Conservation (phyloP, 1,139 yeast species). For the Candida frijolesensis region DNA sequence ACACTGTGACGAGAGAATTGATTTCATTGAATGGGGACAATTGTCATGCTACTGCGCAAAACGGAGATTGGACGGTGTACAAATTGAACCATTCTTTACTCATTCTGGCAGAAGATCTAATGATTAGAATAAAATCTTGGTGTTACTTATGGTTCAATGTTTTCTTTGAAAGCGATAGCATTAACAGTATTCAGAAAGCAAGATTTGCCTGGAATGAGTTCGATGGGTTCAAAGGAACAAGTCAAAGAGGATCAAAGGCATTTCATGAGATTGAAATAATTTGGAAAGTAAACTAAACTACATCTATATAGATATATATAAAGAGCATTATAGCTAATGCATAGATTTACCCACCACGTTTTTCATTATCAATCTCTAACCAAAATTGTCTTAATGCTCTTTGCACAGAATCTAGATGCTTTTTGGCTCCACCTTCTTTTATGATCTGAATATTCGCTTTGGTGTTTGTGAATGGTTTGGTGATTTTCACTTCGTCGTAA, state of each 20-base stretch:
- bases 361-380: constrained; percentile 50
- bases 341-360: constrained; percentile 58
- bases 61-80: neutral
- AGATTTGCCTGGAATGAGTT: constrained; percentile 53
- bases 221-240: constrained; percentile 73
- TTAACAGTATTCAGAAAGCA: neutral
- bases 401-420: constrained; percentile 49
- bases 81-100: constrained; percentile 1
- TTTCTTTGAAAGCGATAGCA: constrained; percentile 12
- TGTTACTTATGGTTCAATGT: constrained; percentile 18
- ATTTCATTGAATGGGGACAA: constrained; percentile 2
- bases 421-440: constrained; percentile 27
- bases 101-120: constrained; percentile 9
- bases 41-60: neutral
- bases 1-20: constrained; percentile 1
- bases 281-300: constrained; percentile 25
- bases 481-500: constrained; percentile 27
- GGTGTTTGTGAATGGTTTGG: constrained; percentile 33
- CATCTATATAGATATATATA: neutral
- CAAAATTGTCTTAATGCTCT: constrained; percentile 59
- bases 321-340: neutral
- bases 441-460: constrained; percentile 25
- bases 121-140: constrained; percentile 13
- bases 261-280: constrained; percentile 51
- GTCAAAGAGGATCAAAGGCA: constrained; percentile 50